Evolutionary conservation across 1,284 basidiomycete genomes (phyloP).

Genomic region (Apiotrichum porosum): DNA sequence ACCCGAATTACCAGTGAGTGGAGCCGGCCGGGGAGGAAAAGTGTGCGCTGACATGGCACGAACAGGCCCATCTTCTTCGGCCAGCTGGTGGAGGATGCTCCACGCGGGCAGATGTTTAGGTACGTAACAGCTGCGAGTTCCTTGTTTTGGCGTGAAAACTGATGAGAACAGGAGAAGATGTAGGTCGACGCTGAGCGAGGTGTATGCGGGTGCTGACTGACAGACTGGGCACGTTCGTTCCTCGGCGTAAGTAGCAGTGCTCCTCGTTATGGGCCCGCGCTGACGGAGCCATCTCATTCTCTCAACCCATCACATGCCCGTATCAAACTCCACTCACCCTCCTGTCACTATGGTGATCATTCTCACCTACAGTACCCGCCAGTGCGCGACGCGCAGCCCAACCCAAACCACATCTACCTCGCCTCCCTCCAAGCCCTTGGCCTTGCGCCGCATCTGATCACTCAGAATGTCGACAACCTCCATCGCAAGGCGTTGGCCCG

Average conservation of each 20-base stretch:
- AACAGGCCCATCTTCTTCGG: constrained; percentile 59
- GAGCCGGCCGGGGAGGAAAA: neutral
- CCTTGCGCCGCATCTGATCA: constrained; percentile 64
- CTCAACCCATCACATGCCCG: too few species aligned
- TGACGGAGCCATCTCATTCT: neutral
- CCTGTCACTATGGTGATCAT: too few species aligned
- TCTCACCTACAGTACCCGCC: constrained; percentile 71
- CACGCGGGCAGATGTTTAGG: constrained; percentile 68
- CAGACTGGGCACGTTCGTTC: constrained; percentile 68
- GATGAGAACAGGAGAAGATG: constrained; percentile 14
- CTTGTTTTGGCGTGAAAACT: neutral
- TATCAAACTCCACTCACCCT: too few species aligned
- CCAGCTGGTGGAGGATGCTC: constrained; percentile 67
- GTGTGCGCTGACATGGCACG: neutral
- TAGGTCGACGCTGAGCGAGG: constrained; percentile 11
- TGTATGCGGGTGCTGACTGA: neutral
- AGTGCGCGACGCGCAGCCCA: constrained; percentile 71
- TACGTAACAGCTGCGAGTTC: constrained; percentile 25
- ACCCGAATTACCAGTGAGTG: constrained; percentile 81
- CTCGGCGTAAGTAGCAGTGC: constrained; percentile 37
- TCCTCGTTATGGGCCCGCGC: neutral
- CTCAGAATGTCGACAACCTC: constrained; percentile 85
- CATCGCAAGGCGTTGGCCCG: constrained; percentile 66
- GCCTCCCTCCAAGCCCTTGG: constrained; percentile 71
- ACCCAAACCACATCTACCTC: constrained; percentile 78